Base-by-base conservation (phyloP, 345 rosid genomes). In the Dipteronia dyeriana region DNA sequence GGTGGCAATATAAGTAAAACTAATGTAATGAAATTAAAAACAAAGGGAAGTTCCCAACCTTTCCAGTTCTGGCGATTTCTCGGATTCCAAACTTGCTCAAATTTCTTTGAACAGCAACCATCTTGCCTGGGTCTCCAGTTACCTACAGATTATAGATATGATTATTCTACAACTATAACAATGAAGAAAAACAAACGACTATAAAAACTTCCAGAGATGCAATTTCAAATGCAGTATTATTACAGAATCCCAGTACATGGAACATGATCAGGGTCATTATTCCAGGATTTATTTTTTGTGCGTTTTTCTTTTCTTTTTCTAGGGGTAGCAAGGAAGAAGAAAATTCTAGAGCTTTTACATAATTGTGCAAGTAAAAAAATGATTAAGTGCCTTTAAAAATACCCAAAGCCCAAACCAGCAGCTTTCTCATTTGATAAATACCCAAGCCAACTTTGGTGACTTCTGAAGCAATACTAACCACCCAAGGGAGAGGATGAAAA, bases 71-170 rank as follows among this genome's bases (percentile, higher is more conserved):
- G 3, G 89, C 97, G 78, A 96, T 90, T 90, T 96, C 99, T 86
- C 73, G 88, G 83, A 96, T 89, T 71, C 97, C 95, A 86, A 96
- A 94, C 82, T 96, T 96, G 83, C 86, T 86, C 84, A 96, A 77
- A 82, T 92, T 96, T 82, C 97, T 87, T 80, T 88, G 91, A 10
- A 94, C 92, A 66, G 97, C 99, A 83, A 78, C 92, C 90, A 96
- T 90, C 84, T 96, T 96, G 70, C 99, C 99, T 34, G 98, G 99
- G 85, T 94, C 99, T 80, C 99, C 99, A 74, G 98, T 96, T 66
- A 94, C 97, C 99, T 96, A 20, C 20, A 68, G 51, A 68, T 31
- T 53, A 69, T 43, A 25, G 56, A 67, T 0, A 66, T 38, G 1
- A 38, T 26, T 53, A 64, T 49, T 26, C 31, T 12, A 64, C 20